Evolutionary conservation across 768 basidiomycete species (phyloP), one percentile per base, ranked within the genome.

Genomic region (Phylloporus sp.): DNA sequence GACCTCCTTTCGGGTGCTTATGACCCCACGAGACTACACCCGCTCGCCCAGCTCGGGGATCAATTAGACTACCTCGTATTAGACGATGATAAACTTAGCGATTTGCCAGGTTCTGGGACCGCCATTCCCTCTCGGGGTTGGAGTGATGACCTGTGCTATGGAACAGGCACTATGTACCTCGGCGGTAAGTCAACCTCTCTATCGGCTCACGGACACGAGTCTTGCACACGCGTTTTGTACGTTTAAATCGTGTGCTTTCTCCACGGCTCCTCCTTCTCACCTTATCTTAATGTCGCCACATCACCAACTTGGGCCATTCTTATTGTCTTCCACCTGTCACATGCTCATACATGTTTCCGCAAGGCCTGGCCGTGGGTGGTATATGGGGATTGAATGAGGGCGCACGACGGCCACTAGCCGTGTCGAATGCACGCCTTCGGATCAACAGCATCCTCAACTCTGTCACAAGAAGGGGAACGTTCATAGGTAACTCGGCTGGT

Each of bases 141-240:
- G 94, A 90, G 91, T 72, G 96, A 99, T 74, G 96, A 99, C 74
- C 72, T 99, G 50, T 97, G 93, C 80, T 97, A 98, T 71, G 96
- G 96, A 63, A 97, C 94, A 60, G 96, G 96, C 54, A 94, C 94
- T 56, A 96, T 93, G 74, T 99, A 99, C 82, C 83, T 99, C 47
- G 79, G 88, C 68, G 95, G 95, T 97, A 65, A 65, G 90, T 84
- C 52, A 50, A 47, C 67, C 76, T 74, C 76, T 78, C 78, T 75
- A 78, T 80, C 75, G 78, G 73, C 72, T 78, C 61, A 52, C 54
- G 27, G 41, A 60, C 67, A 65, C 52, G 65, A 60, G 66, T 74
- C 77, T 74, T 66, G 76, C 70, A 61, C 70, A 61, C 64, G 63
- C 60, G 58, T 59, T 65, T 63, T 67, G 66, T 69, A 66, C 64